A percentile compares a stretch with the other conserved stretches of the same genome.
Conservation (phyloP, 805 yeast genomes). For the Wickerhamiella bombiphila region DNA sequence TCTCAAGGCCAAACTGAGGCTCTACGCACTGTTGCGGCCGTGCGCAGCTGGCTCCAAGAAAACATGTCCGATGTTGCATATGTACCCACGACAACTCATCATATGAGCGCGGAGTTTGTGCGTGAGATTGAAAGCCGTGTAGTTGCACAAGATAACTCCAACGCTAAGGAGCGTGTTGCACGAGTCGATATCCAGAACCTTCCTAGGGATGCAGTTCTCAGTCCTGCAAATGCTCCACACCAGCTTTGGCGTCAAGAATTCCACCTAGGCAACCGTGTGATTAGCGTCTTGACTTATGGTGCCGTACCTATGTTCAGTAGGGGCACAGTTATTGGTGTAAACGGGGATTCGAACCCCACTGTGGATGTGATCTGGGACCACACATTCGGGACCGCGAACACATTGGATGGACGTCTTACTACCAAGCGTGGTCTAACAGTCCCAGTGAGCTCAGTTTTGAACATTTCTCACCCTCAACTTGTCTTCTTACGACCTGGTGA, state of each 20-base stretch:
- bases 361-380: conserved; percentile 74
- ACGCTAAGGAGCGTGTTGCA: conserved; percentile 29
- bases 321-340: conserved; percentile 76
- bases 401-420: conserved; percentile 58
- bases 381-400: conserved; percentile 70
- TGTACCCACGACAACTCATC: conserved; percentile 65
- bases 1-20: conserved; percentile 20
- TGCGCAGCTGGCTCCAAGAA: conserved; percentile 34
- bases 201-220: conserved; percentile 69
- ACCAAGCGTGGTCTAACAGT: conserved; percentile 75
- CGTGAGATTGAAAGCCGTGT: conserved; percentile 43
- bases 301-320: conserved; percentile 75
- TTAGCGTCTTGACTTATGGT: conserved; percentile 73
- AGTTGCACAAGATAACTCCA: not conserved
- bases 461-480: conserved; percentile 59
- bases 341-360: conserved; percentile 26
- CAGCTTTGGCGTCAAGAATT: conserved; percentile 62
- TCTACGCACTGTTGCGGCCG: conserved; percentile 24
- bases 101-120: conserved; percentile 53
- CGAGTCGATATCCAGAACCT: conserved; percentile 58
- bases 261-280: conserved; percentile 76
- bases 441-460: conserved; percentile 68
- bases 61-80: conserved; percentile 31
- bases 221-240: conserved; percentile 59
- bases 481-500: conserved; percentile 46